These are phyloP conservation scores for Calonectria leucothoes DNA, from an alignment of 2,329 filamentous ascomycete species.

Conservation along the genomic window DNA sequence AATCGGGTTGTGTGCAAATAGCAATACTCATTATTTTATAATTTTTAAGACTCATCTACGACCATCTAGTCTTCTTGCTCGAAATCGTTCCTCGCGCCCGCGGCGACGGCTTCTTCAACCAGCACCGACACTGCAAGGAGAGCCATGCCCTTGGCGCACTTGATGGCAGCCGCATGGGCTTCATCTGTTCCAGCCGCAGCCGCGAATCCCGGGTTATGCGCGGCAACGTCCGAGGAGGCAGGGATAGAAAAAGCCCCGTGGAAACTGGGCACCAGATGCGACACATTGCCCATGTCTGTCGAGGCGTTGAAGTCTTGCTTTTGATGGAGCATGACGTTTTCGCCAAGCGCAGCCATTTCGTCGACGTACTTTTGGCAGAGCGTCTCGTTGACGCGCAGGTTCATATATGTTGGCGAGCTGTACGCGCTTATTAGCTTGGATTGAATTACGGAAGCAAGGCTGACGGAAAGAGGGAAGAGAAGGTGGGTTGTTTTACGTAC, in stretches of 20 bases:
- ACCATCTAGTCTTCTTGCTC: conserved; percentile 10
- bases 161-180: conserved; percentile 53
- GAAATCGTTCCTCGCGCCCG: conserved; percentile 32
- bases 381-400: conserved; percentile 57
- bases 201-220: conserved; percentile 56
- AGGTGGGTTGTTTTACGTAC: conserved; percentile 41
- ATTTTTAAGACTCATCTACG: too few relatives aligned
- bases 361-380: conserved; percentile 56
- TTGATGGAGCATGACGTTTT: conserved; percentile 42
- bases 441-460: not conserved
- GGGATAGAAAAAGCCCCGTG: conserved; percentile 61
- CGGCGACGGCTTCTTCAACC: conserved; percentile 32
- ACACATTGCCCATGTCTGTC: conserved; percentile 65
- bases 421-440: not conserved
- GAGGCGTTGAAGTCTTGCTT: conserved; percentile 47
- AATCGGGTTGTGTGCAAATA: too few relatives aligned
- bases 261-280: conserved; percentile 58
- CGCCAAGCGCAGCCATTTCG: conserved; percentile 55
- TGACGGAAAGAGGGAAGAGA: too few relatives aligned
- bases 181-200: conserved; percentile 55
- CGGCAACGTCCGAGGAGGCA: conserved; percentile 47
- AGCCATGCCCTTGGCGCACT: conserved; percentile 59
- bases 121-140: conserved; percentile 48
- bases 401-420: conserved; percentile 54
- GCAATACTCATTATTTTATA: too few relatives aligned